phyloP scores from a whole-genome alignment of 352 stramenopile species.

The Phytophthora sp. region DNA sequence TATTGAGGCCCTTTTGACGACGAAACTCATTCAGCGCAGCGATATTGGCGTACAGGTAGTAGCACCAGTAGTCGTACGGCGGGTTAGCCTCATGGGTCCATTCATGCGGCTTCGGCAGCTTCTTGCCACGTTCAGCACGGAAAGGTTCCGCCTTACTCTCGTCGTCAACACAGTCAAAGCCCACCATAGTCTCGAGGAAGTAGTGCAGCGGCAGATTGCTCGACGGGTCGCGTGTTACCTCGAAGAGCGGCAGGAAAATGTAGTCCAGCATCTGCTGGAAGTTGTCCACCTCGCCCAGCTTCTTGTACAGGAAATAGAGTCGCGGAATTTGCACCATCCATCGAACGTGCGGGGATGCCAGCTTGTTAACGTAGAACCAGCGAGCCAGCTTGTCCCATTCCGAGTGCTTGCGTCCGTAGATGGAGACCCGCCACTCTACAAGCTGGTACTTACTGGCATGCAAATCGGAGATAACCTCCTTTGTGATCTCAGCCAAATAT shows the following conservation, averaged over 20 bases:
- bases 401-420: slow-evolving; percentile 92
- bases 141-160: slow-evolving; percentile 94
- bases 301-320: slow-evolving; percentile 98
- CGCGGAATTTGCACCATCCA: slow-evolving; percentile 99
- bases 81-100: slow-evolving; percentile 93
- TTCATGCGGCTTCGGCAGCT: slow-evolving; percentile 75
- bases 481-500: slow-evolving; percentile 96
- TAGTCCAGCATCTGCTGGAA: slow-evolving; percentile 99
- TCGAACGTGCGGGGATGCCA: slow-evolving; percentile 93
- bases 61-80: slow-evolving; percentile 96
- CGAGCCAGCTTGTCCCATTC: slow-evolving; percentile 97
- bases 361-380: slow-evolving; percentile 96
- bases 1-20: slow-evolving; percentile 85
- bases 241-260: slow-evolving; percentile 98
- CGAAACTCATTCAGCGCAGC: slow-evolving; percentile 96
- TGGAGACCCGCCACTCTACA: slow-evolving; percentile 95
- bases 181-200: slow-evolving; percentile 95
- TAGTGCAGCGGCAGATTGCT: slow-evolving; percentile 91
- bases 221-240: slow-evolving; percentile 96
- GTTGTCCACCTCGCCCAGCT: slow-evolving; percentile 88
- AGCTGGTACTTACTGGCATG: slow-evolving; percentile 94
- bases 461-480: slow-evolving; percentile 91
- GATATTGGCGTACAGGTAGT: slow-evolving; percentile 98
- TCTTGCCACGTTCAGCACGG: slow-evolving; percentile 80
- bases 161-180: slow-evolving; percentile 99